Percentiles rank a stretch among this genome's conserved stretches.
Evolutionary conservation across 805 yeast species (phyloP).

Genomic region (Pichia scutulata): DNA sequence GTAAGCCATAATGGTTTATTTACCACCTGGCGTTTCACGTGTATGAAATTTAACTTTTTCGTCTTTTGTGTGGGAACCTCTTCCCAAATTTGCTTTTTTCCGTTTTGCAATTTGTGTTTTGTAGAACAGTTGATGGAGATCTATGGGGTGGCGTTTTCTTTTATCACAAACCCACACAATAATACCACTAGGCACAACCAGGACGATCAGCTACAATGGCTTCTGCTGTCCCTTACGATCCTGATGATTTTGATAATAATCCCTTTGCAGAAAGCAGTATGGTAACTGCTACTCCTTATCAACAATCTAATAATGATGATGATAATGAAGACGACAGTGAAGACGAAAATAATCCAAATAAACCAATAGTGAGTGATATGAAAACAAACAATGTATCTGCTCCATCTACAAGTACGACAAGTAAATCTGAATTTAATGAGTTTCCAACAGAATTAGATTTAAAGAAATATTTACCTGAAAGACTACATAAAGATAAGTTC

Average conservation of each 20-base stretch:
- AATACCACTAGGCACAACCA: neutral
- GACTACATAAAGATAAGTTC: constrained; percentile 34
- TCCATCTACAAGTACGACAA: neutral
- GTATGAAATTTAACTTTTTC: neutral
- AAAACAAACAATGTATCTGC: constrained; percentile 8
- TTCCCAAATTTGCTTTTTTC: neutral
- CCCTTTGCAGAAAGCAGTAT: constrained; percentile 48
- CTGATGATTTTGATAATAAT: constrained; percentile 52
- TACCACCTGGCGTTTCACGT: neutral
- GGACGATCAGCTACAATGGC: constrained; percentile 20
- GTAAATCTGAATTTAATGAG: constrained; percentile 15
- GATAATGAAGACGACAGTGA: neutral
- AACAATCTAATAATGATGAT: constrained; percentile 51
- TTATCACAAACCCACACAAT: neutral
- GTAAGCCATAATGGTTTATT: too few species aligned
- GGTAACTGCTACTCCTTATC: constrained; percentile 30
- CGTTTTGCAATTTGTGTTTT: too few species aligned
- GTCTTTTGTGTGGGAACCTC: neutral
- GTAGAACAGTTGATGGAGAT: neutral
- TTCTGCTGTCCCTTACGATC: constrained; percentile 33
- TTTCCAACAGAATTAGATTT: constrained; percentile 35
- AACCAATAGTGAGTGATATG: too few species aligned
- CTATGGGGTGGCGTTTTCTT: neutral
- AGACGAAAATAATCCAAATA: neutral
- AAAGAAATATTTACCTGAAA: constrained; percentile 42